Conservation (phyloP, 108 stramenopile species). For the Cyclotella kingstonii region DNA sequence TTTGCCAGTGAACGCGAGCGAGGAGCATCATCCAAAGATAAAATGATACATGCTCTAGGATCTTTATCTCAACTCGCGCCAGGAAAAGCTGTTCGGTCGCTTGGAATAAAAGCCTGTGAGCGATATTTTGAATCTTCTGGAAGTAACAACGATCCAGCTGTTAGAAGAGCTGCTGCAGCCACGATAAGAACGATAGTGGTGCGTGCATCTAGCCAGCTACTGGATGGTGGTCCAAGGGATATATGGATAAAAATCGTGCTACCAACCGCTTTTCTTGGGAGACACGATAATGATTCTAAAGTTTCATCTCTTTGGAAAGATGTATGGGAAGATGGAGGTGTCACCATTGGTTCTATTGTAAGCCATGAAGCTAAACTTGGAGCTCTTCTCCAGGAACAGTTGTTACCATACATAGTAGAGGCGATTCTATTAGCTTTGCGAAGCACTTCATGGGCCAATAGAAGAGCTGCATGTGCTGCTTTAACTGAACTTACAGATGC, state of each 20-base stretch:
- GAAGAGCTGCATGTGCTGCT: constrained; percentile 56
- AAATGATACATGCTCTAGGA: constrained; percentile 69
- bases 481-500: constrained; percentile 54
- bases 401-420: constrained; percentile 52
- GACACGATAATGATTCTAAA: constrained; percentile 64
- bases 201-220: constrained; percentile 64
- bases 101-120: constrained; percentile 57
- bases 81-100: constrained; percentile 58
- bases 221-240: constrained; percentile 72
- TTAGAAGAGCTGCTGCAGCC: constrained; percentile 67
- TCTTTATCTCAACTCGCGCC: constrained; percentile 61
- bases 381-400: constrained; percentile 57
- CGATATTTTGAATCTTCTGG: constrained; percentile 58
- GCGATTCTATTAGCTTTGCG: constrained; percentile 51
- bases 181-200: constrained; percentile 76
- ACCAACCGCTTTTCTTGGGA: constrained; percentile 74
- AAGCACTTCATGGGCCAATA: constrained; percentile 67
- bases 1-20: constrained; percentile 75
- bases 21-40: constrained; percentile 67
- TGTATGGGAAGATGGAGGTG: constrained; percentile 87
- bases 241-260: constrained; percentile 69
- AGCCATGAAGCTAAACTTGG: constrained; percentile 47
- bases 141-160: constrained; percentile 55
- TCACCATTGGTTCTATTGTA: constrained; percentile 29
- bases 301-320: constrained; percentile 69